Evolutionary conservation across 495 filamentous ascomycete species (phyloP), one percentile per base, ranked within the genome.

Genomic region (Astrothelium subdiscretum): DNA sequence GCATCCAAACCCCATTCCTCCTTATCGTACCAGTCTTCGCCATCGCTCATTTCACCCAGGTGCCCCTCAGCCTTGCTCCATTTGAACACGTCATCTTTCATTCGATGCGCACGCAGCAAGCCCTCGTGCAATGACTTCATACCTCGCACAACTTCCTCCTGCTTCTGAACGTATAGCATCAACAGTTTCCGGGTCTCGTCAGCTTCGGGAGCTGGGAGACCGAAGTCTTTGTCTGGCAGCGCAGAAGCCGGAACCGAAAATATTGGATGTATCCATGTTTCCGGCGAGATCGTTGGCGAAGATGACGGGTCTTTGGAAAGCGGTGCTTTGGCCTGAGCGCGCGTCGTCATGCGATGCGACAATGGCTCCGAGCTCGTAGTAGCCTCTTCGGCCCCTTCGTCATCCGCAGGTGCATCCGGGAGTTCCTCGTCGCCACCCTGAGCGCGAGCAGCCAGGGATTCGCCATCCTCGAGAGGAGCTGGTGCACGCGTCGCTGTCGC

Each of bases 21-120:
- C 18, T 59, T 38, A 60, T 70, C 68, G 59, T 63, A 64, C 68
- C 68, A 70, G 48, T 70, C 68, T 62, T 70, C 68, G n/a, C 68
- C 68, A 62, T 70, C 68, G 48, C 66, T 68, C 68, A 70, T 70
- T 60, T 68, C 66, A 10, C 63, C 66, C 27, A 88, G 81, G 69
- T 97, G 94, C 4, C 84, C 89, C 73, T 98, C 95, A 0, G 94
- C 90, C 72, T 95, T 92, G 59, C 81, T 83, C 88, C 90, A 95
- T 63, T 88, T 85, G 70, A 87, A 81, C 12, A 97, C 90, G 51
- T 85, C 80, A 61, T 86, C 84, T 52, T 91, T 83, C 78, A 90
- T 83, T 31, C 88, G 83, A 66, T 92, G 85, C 3, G 91, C 90
- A 51, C 83, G 80, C 61, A 92, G 75, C 20, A 98, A 80, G 0